phyloP scores from a whole-genome alignment of 2,329 filamentous ascomycete genomes.

The Alternaria brassicicola region DNA sequence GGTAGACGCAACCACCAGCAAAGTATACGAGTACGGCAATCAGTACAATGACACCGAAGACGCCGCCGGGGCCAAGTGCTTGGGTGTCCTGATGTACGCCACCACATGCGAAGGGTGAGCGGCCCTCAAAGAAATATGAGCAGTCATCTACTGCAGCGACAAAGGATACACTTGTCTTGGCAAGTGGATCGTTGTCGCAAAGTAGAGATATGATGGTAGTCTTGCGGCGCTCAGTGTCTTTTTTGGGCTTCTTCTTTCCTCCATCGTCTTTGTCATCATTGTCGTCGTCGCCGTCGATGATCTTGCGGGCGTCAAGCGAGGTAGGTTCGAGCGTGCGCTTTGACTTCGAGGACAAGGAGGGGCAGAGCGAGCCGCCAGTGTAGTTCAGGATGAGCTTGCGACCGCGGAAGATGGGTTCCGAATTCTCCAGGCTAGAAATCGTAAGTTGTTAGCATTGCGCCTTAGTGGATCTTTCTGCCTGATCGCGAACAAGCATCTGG shows the following conservation, averaged over 20 bases:
- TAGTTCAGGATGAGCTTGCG: conserved; percentile 65
- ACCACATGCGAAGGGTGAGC: conserved; percentile 83
- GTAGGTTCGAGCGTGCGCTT: conserved; percentile 36
- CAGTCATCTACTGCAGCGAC: conserved; percentile 90
- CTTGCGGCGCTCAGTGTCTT: conserved; percentile 67
- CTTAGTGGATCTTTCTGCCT: conserved; percentile 2
- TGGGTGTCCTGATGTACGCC: conserved; percentile 65
- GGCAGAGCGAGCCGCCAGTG: conserved; percentile 58
- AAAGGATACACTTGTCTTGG: conserved; percentile 76
- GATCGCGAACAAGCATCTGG: neutral
- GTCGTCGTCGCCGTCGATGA: conserved; percentile 51
- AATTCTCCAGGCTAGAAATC: conserved; percentile 60
- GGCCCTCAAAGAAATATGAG: conserved; percentile 93
- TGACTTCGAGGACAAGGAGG: conserved; percentile 31
- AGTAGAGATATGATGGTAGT: conserved; percentile 91
- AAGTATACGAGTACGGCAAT: conserved; percentile 86
- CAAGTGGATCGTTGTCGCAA: conserved; percentile 82
- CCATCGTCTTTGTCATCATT: conserved; percentile 47
- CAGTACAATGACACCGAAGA: conserved; percentile 86
- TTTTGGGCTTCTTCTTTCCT: conserved; percentile 46
- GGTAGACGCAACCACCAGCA: conserved; percentile 92
- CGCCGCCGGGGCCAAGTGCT: conserved; percentile 69
- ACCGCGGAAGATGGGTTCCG: conserved; percentile 64
- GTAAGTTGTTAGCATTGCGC: conserved; percentile 21
- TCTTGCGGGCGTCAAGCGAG: conserved; percentile 37